Evolutionary conservation across 495 filamentous ascomycete genomes (phyloP).

Genomic region (Cladorrhinum samala): DNA sequence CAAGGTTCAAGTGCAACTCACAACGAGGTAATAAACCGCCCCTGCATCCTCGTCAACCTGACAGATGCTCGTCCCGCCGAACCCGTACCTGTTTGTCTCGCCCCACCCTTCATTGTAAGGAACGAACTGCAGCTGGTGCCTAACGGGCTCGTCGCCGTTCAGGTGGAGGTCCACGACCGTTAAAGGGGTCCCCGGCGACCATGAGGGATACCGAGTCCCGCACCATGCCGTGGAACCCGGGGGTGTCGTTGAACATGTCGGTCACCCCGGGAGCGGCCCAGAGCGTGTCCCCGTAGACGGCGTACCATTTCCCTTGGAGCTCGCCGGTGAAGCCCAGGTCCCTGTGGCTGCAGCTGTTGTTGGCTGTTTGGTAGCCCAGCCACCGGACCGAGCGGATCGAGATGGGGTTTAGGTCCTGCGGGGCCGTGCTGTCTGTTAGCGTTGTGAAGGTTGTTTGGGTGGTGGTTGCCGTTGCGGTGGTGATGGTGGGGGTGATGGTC

Average conservation of each 20-base stretch:
- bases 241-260: constrained; percentile 17
- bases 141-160: constrained; percentile 26
- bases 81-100: constrained; percentile 27
- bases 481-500: neutral
- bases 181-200: constrained; percentile 27
- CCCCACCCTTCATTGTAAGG: constrained; percentile 29
- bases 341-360: constrained; percentile 33
- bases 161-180: constrained; percentile 24
- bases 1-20: constrained; percentile 3
- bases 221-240: constrained; percentile 34
- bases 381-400: constrained; percentile 11
- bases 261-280: constrained; percentile 30
- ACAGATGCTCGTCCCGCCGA: constrained; percentile 33
- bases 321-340: constrained; percentile 38
- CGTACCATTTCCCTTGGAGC: constrained; percentile 32
- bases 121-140: constrained; percentile 29
- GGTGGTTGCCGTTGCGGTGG: neutral
- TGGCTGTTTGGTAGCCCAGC: constrained; percentile 31
- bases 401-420: constrained; percentile 28
- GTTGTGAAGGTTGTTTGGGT: neutral
- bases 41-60: constrained; percentile 22
- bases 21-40: constrained; percentile 28
- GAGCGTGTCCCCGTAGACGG: constrained; percentile 32
- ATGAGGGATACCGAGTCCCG: constrained; percentile 24
- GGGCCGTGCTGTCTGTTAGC: constrained; percentile 28